Evolutionary conservation across 164 flowering plant genomes (phyloP), one percentile per base, ranked within the genome.

Genomic region (Aristolochia contorta): DNA sequence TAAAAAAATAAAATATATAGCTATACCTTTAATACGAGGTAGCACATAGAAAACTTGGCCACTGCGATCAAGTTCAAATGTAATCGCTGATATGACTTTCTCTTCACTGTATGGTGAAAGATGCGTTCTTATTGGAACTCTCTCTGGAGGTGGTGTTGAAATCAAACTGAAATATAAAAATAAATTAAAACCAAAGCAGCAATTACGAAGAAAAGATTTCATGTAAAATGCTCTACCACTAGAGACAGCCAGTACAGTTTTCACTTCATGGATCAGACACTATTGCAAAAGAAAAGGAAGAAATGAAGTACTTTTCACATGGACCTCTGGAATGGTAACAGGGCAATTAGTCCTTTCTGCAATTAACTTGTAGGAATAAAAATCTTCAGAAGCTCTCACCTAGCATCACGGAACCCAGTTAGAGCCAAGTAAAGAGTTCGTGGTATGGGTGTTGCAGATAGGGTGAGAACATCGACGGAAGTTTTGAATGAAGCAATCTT

Each of bases 351-450:
- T 37, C 43, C 10, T 37, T 37, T 37, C 43, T 6, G 5, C 12
- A 37, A 37, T 37, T 6, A 10, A 37, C 7, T 37, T 37, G 5
- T 10, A 37, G 43, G 7, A 37, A 37, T 3, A 3, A 37, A 4
- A 10, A 37, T 37, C 9, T 37, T 7, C 43, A 37, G 43, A 50
- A 33, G 22, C 19, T 9, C 16, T 70, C 81, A 93, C 99, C 99
- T 93, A 41, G 97, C 96, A 79, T 93, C 99, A 65, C 97, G 99
- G 70, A 90, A 93, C 61, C 99, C 97, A 63, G 97, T 90, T 79
- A 93, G 79, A 20, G 99, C 97, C 60, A 93, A 72, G 78, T 93
- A 93, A 54, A 93, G 91, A 41, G 99, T 93, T 46, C 97, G 78
- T 57, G 99, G 99, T 56, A 93, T 93, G 53, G 99, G 99, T 64